phyloP scores from a whole-genome alignment of 257 asterid species.

The Solanum piurae region DNA sequence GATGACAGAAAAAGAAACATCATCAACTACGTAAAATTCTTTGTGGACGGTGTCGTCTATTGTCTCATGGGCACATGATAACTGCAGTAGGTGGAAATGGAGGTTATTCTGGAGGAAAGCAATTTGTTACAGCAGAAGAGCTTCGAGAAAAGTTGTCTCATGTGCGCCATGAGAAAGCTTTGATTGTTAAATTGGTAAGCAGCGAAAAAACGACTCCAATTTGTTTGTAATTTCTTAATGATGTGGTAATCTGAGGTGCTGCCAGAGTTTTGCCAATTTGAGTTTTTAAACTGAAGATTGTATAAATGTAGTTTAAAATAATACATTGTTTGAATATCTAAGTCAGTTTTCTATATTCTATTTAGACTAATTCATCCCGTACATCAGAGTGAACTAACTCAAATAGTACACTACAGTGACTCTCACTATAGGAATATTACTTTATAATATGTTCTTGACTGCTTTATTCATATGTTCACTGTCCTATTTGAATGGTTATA shows the following conservation, averaged over 20 bases:
- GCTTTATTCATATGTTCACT: background rate
- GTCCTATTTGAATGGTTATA: background rate
- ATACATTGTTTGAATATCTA: background rate
- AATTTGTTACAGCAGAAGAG: conserved; percentile 89
- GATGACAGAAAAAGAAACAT: conserved; percentile 85
- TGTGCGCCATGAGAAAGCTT: conserved; percentile 72
- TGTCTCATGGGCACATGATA: conserved; percentile 95
- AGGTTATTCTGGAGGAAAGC: conserved; percentile 96
- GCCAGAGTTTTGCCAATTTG: background rate
- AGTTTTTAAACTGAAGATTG: background rate
- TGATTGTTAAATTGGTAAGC: conserved; percentile 76
- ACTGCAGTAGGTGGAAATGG: conserved; percentile 99
- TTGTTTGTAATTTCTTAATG: background rate
- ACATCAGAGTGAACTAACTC: background rate
- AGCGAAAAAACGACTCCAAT: background rate
- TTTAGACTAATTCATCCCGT: background rate
- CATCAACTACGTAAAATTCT: conserved; percentile 61
- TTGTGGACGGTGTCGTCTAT: conserved; percentile 89
- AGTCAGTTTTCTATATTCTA: background rate
- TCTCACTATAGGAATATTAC: background rate
- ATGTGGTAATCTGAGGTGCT: background rate
- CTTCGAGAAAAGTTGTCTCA: conserved; percentile 87
- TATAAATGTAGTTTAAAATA: background rate
- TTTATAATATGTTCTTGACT: background rate
- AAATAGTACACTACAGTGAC: background rate